Percentiles rank a stretch among this genome's conserved stretches.
Conservation (phyloP, 257 asterid genomes). For the Nicotiana obtusifolia region DNA sequence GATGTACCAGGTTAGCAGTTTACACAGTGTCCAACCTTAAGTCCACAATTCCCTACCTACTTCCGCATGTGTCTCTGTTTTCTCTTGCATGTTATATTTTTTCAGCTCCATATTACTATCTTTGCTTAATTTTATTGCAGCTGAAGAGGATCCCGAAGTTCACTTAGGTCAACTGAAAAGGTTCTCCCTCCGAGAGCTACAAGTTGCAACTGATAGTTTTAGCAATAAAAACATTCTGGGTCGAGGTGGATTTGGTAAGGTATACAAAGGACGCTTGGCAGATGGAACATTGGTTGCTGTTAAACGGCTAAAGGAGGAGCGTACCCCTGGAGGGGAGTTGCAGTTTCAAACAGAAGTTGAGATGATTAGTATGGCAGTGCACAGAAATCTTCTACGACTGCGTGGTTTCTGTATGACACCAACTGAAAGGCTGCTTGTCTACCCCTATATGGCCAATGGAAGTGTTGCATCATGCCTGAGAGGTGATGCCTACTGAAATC, state of each 20-base stretch:
- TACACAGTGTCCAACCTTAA: background rate
- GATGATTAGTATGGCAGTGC: conserved; percentile 58
- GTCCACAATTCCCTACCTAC: background rate
- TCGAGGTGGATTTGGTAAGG: conserved; percentile 55
- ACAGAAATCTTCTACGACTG: conserved; percentile 45
- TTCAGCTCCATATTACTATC: background rate
- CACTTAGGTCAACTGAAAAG: conserved; percentile 51
- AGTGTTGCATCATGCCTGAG: conserved; percentile 53
- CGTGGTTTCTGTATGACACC: conserved; percentile 58
- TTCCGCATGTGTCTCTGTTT: background rate
- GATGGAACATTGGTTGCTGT: conserved; percentile 53
- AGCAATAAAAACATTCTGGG: conserved; percentile 50
- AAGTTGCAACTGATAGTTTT: conserved; percentile 51
- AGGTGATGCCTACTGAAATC: conserved; percentile 25
- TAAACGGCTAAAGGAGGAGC: conserved; percentile 48
- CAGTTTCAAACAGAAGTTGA: conserved; percentile 57
- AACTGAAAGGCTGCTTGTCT: conserved; percentile 47
- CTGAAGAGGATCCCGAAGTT: conserved; percentile 55
- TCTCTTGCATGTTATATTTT: background rate
- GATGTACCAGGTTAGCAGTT: conserved; percentile 44
- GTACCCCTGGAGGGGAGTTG: conserved; percentile 57
- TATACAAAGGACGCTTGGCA: conserved; percentile 48
- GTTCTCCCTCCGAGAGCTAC: conserved; percentile 45
- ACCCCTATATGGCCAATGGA: conserved; percentile 56
- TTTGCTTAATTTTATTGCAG: conserved; percentile 21